A percentile compares a stretch with the other conserved stretches of the same genome.
These are phyloP conservation scores for Umbelopsis vinacea DNA, from an alignment of 192 early-diverging fungal species.

Conservation along the genomic window DNA sequence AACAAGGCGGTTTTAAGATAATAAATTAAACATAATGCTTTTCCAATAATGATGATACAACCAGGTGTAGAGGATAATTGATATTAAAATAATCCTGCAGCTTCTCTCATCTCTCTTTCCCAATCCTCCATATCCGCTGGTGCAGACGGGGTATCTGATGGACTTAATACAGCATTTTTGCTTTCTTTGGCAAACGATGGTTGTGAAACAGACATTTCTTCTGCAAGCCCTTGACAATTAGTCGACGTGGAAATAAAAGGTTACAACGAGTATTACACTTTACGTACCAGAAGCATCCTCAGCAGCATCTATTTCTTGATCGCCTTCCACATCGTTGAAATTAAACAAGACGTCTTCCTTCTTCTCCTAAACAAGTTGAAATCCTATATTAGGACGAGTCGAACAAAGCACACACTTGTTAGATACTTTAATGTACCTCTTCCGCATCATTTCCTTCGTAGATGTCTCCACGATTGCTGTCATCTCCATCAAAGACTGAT, in stretches of 20 bases:
- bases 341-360: constrained; percentile 37
- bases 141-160: not conserved
- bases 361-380: not conserved
- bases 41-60: not conserved
- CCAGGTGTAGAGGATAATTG: not conserved
- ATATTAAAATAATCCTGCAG: constrained; percentile 18
- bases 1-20: not conserved
- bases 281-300: not conserved
- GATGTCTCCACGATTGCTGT: not conserved
- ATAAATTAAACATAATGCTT: not conserved
- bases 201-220: not conserved
- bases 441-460: not conserved
- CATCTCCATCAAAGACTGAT: constrained; percentile 38
- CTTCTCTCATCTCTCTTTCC: constrained; percentile 40
- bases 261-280: not conserved
- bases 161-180: not conserved
- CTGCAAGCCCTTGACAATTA: too few relatives aligned
- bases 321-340: constrained; percentile 23
- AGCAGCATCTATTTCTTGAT: constrained; percentile 1
- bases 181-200: not conserved
- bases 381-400: not conserved
- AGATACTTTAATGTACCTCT: not conserved
- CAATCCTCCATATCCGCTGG: constrained; percentile 43
- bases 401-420: too few relatives aligned
- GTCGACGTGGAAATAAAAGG: not conserved